These are phyloP conservation scores for Straminergon stramineum DNA, from an alignment of 225 moss, liverwort and hornwort genomes.

Conservation along the genomic window DNA sequence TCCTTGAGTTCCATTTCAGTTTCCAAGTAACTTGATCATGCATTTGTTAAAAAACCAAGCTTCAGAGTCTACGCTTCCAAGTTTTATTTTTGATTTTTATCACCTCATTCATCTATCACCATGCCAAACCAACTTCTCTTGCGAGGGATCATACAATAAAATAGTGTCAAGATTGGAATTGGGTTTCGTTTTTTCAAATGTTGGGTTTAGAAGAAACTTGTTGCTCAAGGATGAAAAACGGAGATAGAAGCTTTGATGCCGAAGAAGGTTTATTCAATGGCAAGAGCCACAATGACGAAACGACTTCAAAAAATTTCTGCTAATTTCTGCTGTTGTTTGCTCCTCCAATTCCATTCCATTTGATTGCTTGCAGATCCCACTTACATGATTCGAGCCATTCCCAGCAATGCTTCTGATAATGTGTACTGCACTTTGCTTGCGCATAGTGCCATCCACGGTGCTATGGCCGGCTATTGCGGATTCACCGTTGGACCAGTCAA, in stretches of 20 bases:
- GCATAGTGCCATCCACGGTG: slow-evolving; percentile 77
- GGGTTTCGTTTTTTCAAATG: background rate
- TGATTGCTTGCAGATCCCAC: slow-evolving; percentile 49
- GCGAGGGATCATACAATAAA: background rate
- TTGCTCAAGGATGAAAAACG: background rate
- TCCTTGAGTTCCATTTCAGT: background rate
- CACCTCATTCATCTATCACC: background rate
- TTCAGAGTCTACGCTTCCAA: background rate
- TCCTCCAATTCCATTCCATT: background rate
- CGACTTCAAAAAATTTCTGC: background rate
- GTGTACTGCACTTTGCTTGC: slow-evolving; percentile 78
- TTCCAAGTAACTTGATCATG: background rate
- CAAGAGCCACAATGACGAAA: background rate
- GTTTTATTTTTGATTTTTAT: background rate
- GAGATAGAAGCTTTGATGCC: background rate
- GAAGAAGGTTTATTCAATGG: background rate
- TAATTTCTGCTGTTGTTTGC: background rate
- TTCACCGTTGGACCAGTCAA: slow-evolving; percentile 77
- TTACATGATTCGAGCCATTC: slow-evolving; percentile 83
- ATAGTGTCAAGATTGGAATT: background rate
- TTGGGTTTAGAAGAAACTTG: background rate
- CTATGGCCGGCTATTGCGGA: slow-evolving; percentile 73
- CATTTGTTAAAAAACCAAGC: background rate
- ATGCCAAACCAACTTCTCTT: background rate
- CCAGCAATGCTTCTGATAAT: slow-evolving; percentile 75